Evolutionary conservation across 495 filamentous ascomycete genomes (phyloP), one percentile per base, ranked within the genome.

Genomic region (Letharia lupina): DNA sequence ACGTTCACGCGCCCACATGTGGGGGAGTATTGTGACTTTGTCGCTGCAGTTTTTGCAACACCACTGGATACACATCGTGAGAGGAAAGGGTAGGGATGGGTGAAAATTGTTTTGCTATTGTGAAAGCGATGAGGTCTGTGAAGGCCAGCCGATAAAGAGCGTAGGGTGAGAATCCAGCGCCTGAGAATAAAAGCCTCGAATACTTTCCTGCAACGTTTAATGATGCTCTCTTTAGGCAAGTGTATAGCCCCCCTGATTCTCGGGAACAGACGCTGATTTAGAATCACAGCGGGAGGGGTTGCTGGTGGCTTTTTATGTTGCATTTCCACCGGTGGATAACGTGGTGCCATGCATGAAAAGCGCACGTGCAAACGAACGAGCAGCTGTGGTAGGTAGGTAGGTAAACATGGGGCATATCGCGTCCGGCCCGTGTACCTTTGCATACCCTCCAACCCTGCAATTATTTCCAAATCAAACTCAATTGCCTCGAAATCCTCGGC

Each of bases 251-350:
- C 48, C 48, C 31, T 52, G 48, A 31, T 31, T 0, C 4, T 31
- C 7, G 48, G 48, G n/a, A 31, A 52, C 2, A 31, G 48, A 28
- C 4, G 12, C 48, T 52, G 48, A 28, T 8, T 23, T 23, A 9
- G 2, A 15, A 1, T n/a, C 10, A 0, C 8, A 15, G 23, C 3
- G n/a, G n/a, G n/a, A 9, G 5, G 3, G n/a, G 20, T 52, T 0
- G 4, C n/a, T 31, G 48, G 31, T 11, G 28, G 13, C 9, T 4
- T 52, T 31, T 52, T 13, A 31, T 52, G 2, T 31, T 52, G 48
- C 12, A 13, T 12, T 31, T 2, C 23, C 48, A 11, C 48, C n/a
- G 23, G 48, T 52, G 15, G 31, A 52, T 52, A 12, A 52, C 23
- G 48, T 52, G 48, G 23, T 3, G 3, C 12, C 48, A 12, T n/a